Evolutionary conservation across 345 rosid genomes (phyloP), one percentile per base, ranked within the genome.

Genomic region (Gossypium rotundifolium): DNA sequence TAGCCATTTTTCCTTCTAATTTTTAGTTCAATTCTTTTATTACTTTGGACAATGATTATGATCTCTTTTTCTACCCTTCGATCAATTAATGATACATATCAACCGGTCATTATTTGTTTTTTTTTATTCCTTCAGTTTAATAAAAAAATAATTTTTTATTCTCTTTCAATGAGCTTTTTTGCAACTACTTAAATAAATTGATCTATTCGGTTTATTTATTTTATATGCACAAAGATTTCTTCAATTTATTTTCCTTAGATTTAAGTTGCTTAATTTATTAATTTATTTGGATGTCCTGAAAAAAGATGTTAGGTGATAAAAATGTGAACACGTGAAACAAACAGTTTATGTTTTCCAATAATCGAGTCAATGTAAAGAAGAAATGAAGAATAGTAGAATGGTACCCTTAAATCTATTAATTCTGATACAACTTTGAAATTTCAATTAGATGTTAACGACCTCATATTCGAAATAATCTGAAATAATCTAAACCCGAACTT

Each of bases 21-120:
- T 12, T 62, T 38, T n/a, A 48, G 29, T 73, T 77, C 11, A 71
- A 73, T 74, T 60, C 44, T 75, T 79, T 78, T 60, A n/a, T 68
- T 74, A 76, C 65, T 73, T 66, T 73, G 59, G 78, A 77, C 44
- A 25, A 59, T 76, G 79, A 62, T 76, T 76, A 77, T 20, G 48
- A 70, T 73, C 64, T 70, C 70, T 16, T 68, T 33, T 49, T 33
- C 10, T 16, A 40, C 74, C 70, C 48, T 71, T 33, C 71, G 57
- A 76, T 65, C 70, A 48, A 53, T 49, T 12, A 51, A 48, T 23
- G 79, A 75, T 23, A 46, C 59, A 40, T 51, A 49, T 67, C 51
- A 44, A 49, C n/a, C 14, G 55, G 76, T 55, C 53, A 22, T 74
- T 60, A 44, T 66, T 74, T 49, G 51, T 61, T 27, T 27, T 27